Percentiles rank a stretch among this genome's conserved stretches.
These are phyloP conservation scores for Inonotus hispidus DNA, from an alignment of 1,284 basidiomycete genomes.

Conservation along the genomic window DNA sequence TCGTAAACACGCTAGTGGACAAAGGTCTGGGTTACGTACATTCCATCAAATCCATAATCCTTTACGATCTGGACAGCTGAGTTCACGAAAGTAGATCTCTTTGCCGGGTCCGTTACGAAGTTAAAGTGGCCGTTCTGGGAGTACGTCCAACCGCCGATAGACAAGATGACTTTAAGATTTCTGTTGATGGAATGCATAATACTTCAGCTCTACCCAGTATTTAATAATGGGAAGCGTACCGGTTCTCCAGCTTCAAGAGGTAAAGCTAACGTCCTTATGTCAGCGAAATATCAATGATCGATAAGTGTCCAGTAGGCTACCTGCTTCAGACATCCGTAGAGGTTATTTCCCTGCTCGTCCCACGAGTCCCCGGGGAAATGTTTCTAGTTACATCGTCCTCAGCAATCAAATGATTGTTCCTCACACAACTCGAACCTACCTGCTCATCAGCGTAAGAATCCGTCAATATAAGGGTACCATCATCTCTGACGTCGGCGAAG, in stretches of 20 bases:
- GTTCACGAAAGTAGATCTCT: constrained; percentile 66
- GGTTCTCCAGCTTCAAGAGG: constrained; percentile 68
- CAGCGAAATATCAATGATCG: not conserved
- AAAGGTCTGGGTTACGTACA: constrained; percentile 39
- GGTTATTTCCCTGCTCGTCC: constrained; percentile 62
- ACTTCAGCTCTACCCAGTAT: not conserved
- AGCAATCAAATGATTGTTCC: not conserved
- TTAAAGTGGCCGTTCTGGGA: constrained; percentile 61
- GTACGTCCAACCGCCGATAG: constrained; percentile 75
- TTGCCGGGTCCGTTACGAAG: constrained; percentile 49
- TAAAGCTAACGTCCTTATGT: constrained; percentile 31
- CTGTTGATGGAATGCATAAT: constrained; percentile 28
- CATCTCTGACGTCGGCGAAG: constrained; percentile 75
- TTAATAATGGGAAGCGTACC: constrained; percentile 27
- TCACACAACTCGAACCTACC: constrained; percentile 34
- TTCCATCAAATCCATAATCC: constrained; percentile 86
- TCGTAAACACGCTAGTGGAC: not conserved
- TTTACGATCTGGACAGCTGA: constrained; percentile 72
- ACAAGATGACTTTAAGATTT: constrained; percentile 73
- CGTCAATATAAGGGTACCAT: constrained; percentile 64
- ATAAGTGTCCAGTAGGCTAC: constrained; percentile 30
- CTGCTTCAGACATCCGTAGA: constrained; percentile 87
- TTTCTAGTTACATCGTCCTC: constrained; percentile 40
- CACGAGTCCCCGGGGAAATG: constrained; percentile 60
- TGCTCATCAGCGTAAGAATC: constrained; percentile 82